Percentiles rank a stretch among this genome's conserved stretches.
phyloP scores from a whole-genome alignment of 805 yeast species.

The Alloascoidea africana region DNA sequence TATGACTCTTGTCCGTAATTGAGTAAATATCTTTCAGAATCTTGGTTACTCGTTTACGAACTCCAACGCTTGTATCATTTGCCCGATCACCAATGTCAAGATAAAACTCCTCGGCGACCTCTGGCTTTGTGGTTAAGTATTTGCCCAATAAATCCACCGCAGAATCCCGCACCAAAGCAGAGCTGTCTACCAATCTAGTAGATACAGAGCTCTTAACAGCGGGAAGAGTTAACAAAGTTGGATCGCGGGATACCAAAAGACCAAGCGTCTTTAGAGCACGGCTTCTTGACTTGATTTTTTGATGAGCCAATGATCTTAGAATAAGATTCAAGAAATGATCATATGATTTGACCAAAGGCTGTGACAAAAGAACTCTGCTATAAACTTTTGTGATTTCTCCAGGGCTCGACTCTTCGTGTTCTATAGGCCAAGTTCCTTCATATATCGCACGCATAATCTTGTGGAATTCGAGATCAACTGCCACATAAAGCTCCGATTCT shows the following conservation, averaged over 20 bases:
- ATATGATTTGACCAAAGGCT: conserved; percentile 18
- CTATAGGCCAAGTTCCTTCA: background rate
- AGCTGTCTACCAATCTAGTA: conserved; percentile 36
- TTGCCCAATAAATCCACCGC: conserved; percentile 49
- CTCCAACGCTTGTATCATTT: conserved; percentile 46
- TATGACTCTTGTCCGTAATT: conserved; percentile 14
- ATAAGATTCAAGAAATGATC: conserved; percentile 38
- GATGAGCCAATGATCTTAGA: conserved; percentile 29
- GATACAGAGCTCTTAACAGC: conserved; percentile 37
- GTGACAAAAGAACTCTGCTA: conserved; percentile 5
- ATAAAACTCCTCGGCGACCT: conserved; percentile 32
- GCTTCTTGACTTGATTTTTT: conserved; percentile 36
- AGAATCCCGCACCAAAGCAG: conserved; percentile 66
- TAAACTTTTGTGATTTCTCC: conserved; percentile 6
- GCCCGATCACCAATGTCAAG: conserved; percentile 30
- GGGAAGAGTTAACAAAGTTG: conserved; percentile 31
- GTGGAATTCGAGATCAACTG: background rate
- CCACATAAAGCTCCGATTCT: background rate
- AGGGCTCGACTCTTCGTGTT: background rate
- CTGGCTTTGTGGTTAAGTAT: conserved; percentile 28
- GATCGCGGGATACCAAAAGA: conserved; percentile 34
- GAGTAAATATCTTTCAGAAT: conserved; percentile 33
- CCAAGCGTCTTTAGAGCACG: conserved; percentile 56
- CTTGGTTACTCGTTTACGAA: conserved; percentile 46
- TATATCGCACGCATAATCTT: background rate